Base-by-base conservation (phyloP, 2,329 filamentous ascomycete genomes). In the Diaporthe capsici region DNA sequence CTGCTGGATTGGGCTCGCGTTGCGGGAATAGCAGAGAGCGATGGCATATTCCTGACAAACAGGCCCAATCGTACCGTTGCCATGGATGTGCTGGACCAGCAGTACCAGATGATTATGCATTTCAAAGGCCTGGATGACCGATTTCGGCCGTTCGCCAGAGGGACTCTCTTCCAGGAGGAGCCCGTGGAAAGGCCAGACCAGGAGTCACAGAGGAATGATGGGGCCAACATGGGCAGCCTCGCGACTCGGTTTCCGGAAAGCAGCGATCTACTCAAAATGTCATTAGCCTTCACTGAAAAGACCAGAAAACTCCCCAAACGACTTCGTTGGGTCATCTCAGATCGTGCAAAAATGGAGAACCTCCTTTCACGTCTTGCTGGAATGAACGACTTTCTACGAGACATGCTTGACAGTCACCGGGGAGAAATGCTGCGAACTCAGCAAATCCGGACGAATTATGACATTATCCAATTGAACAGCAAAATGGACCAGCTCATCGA, bases 401-500 rank as follows among this genome's bases (percentile, higher is more conserved):
- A 65, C 25, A 65, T 65, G 60, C 60, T 65, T 28, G 60, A 65
- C 39, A 47, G 60, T 20, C 1, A 65, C 9, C 25, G 25, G 0
- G 60, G 39, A n/a, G 60, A 65, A 31, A 47, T 65, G 7, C 8
- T 65, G 17, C 60, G 60, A 3, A 31, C 7, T 20, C 39, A 47
- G 42, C 60, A 65, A 22, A 65, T 65, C 39, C 17, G 60, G 25
- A 65, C 60, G 0, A 65, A 47, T 13, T 47, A 65, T 25, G 60
- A 65, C 4, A 65, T 65, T 1, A 65, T 65, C 12, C 42, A 20
- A 22, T 20, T 65, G 8, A 65, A 65, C 25, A 47, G 9, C 8
- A 65, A 65, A 22, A 49, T 65, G 60, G 60, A 65, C 25, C 60
- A 65, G 17, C 25, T 65, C 13, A 31, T 65, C 4, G 60, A 49